Evolutionary conservation across 257 asterid genomes (phyloP).

Genomic region (Nicotiana tomentosiformis): DNA sequence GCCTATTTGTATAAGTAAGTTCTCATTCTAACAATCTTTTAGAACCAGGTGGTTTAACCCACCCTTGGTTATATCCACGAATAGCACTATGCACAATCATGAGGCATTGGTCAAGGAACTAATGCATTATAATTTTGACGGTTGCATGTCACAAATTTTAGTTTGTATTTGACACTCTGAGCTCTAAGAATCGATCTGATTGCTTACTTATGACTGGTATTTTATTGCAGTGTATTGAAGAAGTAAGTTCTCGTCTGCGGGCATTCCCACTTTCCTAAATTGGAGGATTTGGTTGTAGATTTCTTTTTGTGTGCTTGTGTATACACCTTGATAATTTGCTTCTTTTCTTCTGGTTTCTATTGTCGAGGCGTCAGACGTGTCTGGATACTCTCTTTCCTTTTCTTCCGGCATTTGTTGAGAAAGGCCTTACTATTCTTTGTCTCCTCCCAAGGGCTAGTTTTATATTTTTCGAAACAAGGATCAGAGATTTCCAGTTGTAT

Average conservation of each 20-base stretch:
- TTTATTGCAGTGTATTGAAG: constrained; percentile 31
- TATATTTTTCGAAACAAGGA: neutral
- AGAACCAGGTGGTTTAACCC: neutral
- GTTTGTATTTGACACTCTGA: neutral
- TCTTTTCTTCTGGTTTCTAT: neutral
- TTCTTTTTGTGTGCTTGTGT: neutral
- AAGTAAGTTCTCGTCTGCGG: constrained; percentile 8
- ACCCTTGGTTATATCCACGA: neutral
- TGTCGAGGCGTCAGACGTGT: neutral
- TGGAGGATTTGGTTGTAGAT: neutral
- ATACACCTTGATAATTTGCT: neutral
- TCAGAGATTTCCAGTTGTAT: neutral
- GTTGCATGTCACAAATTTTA: neutral
- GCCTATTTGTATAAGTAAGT: constrained; percentile 92
- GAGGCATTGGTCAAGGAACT: neutral
- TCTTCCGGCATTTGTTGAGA: neutral
- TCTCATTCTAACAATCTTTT: neutral
- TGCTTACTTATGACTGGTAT: neutral
- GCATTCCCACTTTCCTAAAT: neutral
- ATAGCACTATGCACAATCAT: neutral
- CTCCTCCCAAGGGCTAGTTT: neutral
- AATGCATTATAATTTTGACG: neutral
- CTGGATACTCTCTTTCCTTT: neutral
- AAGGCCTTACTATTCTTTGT: neutral
- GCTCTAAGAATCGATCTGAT: neutral